Base-by-base conservation (phyloP, 192 early-diverging fungal species). In the Coemansia furcata region DNA sequence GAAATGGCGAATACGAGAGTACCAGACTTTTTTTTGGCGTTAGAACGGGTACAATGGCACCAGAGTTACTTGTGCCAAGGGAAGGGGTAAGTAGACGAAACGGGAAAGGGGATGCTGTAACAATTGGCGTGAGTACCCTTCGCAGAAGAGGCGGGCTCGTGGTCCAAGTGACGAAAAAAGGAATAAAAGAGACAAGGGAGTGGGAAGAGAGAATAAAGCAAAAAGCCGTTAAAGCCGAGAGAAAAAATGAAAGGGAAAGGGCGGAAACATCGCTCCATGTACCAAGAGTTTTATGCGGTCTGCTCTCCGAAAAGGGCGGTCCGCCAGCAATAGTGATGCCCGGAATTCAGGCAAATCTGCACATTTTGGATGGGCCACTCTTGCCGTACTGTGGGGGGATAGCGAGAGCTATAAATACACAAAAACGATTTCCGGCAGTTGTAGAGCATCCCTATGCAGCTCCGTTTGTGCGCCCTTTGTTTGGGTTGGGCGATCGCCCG, bases 61-160 rank as follows among this genome's bases (percentile, higher is more conserved):
- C 46, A 21, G 43, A 17, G 43, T 17, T 44, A n/a, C 17, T 44
- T 44, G 43, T 17, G 46, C 21, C 46, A 49, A 49, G 46, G n/a
- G 9, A 49, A 9, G 46, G n/a, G 46, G n/a, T 49, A 21, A 23
- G 65, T 65, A 14, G 54, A 43, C 33, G 40, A 63, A 59, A 37
- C 55, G n/a, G 35, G 54, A 52, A 46, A 32, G 52, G 61, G 29
- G n/a, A 17, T 44, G 52, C 43, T 57, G 58, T 69, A 35, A 66
- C 65, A 46, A 42, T 36, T 15, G 32, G 46, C 29, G 40, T 54
- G 29, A 54, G 12, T 6, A 30, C 26, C 30, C 35, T 21, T n/a
- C 47, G 47, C 38, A 40, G 9, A 54, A 54, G 29, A 30, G 6
- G 50, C 12, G 50, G 23, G 47, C 23, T 50, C 47, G 60, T 39